These are phyloP conservation scores for Xylaria sp. DNA, from an alignment of 2,329 filamentous ascomycete species.

Conservation along the genomic window DNA sequence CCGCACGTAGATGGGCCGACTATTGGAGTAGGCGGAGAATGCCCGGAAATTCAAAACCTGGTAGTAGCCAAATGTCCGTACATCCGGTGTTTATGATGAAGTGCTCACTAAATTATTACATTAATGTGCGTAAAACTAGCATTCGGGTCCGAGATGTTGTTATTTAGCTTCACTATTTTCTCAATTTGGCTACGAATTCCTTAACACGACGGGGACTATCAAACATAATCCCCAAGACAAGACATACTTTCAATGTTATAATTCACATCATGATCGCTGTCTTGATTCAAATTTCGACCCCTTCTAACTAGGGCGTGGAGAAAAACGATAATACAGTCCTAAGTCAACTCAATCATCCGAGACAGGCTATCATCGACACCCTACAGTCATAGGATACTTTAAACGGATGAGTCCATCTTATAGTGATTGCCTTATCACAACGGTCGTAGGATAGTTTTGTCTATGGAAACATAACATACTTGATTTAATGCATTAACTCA, in stretches of 20 bases:
- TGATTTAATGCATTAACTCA: too few species aligned
- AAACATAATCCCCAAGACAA: not conserved
- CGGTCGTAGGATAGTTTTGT: too few species aligned
- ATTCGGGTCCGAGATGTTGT: not conserved
- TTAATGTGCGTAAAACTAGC: not conserved
- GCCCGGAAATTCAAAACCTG: constrained; percentile 11
- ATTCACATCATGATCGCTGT: too few species aligned
- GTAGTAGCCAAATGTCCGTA: not conserved
- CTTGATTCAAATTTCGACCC: too few species aligned
- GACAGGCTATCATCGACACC: too few species aligned
- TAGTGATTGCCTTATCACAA: too few species aligned
- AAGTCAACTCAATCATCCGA: not conserved
- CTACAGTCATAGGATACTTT: too few species aligned
- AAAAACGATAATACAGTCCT: not conserved
- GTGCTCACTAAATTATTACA: not conserved
- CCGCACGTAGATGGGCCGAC: constrained; percentile 11
- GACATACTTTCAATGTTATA: too few species aligned
- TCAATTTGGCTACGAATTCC: too few species aligned
- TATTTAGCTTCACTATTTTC: not conserved
- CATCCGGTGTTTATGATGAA: not conserved
- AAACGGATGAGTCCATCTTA: too few species aligned
- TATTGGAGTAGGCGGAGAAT: constrained; percentile 21
- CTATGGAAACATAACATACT: too few species aligned
- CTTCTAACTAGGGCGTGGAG: too few species aligned
- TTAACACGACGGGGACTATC: not conserved